Base-by-base conservation (phyloP, 1,139 yeast genomes). In the Magnusiomyces paraingens region DNA sequence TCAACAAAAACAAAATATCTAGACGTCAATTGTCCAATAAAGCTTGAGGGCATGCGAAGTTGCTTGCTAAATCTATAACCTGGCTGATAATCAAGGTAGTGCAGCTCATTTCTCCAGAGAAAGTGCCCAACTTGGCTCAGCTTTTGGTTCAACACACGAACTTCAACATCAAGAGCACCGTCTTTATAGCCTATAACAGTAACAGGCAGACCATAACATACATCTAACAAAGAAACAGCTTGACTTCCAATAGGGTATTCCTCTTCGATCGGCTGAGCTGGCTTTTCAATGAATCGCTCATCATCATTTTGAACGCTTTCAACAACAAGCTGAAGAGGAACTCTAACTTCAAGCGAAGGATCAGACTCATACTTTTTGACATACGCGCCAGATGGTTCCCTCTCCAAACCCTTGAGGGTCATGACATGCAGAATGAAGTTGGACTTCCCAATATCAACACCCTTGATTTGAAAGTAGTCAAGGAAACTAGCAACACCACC, bases 141-240 rank as follows among this genome's bases (percentile, higher is more conserved):
- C 6, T 65, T 62, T 22, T 66, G 60, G 6, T 60, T 58, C 10
- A 66, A 57, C 29, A 62, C 61, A 55, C 64, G 61, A n/a, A 73
- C 66, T 42, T 71, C 64, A 47, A 61, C 61, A 26, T 65, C 63
- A 29, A 58, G 76, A 17, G 49, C 26, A 10, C 46, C 52, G 45
- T 79, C 74, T 26, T 68, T 70, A 52, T 67, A 62, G 0, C 88
- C 95, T 52, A 77, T 81, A 50, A 93, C 80, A 22, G 77, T 76
- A 14, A 94, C 91, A 51, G 95, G 86, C 29, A 89, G 79, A 50
- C 99, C 99, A 66, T 88, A 93, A 2, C 91, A 95, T 70, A 83
- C 82, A 42, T 86, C 90, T 43, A 98, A 96, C 58, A 93, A 74
- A 66, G 88, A 88, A n/a, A 91, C 80, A 42, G 84, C 93, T 55